Conservation (phyloP, 2,329 filamentous ascomycete genomes). For the Ilyonectria mors-panacis region DNA sequence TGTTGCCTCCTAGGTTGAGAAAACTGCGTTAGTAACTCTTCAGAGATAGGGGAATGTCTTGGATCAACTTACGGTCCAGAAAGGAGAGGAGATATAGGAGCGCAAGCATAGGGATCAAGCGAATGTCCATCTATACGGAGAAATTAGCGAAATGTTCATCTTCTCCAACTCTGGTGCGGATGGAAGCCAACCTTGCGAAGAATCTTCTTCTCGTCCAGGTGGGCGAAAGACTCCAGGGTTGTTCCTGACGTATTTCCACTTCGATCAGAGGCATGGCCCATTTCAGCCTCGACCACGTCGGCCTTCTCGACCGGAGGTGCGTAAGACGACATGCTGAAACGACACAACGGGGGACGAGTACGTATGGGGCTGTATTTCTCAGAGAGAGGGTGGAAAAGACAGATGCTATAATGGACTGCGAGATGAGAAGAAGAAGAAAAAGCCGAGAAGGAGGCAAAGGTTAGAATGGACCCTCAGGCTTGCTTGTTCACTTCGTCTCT, state of each 20-base stretch:
- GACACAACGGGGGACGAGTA: neutral
- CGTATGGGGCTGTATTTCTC: neutral
- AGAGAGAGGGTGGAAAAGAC: neutral
- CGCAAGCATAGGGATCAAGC: constrained; percentile 74
- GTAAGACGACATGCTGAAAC: constrained; percentile 31
- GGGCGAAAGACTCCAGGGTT: constrained; percentile 46
- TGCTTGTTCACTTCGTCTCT: neutral
- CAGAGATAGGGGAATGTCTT: neutral
- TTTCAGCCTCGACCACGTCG: constrained; percentile 43
- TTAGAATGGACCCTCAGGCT: neutral
- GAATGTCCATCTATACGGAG: constrained; percentile 62
- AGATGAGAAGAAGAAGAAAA: too few relatives aligned
- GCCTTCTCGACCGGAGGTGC: constrained; percentile 40
- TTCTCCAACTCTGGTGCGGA: too few relatives aligned
- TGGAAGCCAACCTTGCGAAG: constrained; percentile 64
- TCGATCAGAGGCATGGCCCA: constrained; percentile 26
- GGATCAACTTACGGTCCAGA: constrained; percentile 67
- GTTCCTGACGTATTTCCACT: constrained; percentile 30
- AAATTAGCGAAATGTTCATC: constrained; percentile 18
- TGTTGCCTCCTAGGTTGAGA: constrained; percentile 56
- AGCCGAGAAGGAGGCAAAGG: neutral
- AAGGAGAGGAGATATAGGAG: constrained; percentile 78
- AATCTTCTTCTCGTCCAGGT: constrained; percentile 67
- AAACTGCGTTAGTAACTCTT: neutral
- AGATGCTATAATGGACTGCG: neutral